Base-by-base conservation (phyloP, 306 rosid genomes). In the Prosopis cineraria region DNA sequence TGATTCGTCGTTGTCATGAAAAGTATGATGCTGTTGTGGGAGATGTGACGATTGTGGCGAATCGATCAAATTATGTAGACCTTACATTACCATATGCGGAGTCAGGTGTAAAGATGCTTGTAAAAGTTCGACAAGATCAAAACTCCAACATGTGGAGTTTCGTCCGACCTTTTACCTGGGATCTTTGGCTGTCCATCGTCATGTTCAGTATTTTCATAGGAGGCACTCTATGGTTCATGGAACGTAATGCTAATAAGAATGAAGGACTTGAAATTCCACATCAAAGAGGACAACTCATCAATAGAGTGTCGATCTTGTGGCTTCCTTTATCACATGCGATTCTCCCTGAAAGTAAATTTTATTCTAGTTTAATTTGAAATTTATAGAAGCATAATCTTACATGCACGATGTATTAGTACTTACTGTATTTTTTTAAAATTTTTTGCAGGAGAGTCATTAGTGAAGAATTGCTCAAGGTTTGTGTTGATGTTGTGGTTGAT, bases 81-180 rank as follows among this genome's bases (percentile, higher is more conserved):
- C 68, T 77, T 11, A 67, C 74, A 2, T 8, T 77, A 41, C 80
- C 68, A 27, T 77, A 10, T 52, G 7, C 34, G 4, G 80, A 67
- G 12, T 67, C 80, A 10, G 68, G 68, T 10, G 68, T 68, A 8
- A 39, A 2, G 34, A 77, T 77, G 80, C 56, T 77, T 11, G 74
- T 77, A 1, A 36, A 39, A 68, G 68, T 53, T 67, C 16, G 16
- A 24, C 33, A 36, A 10, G 43, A 53, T 19, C 55, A 13, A 9
- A 66, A 17, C 25, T 1, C 17, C 5, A 27, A 67, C 11, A 77
- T 77, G 80, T 67, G 80, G 80, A 37, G n/a, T 17, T 77, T 67
- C 41, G 3, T 52, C 14, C 31, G 68, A 10, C 80, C 80, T 14
- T 67, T 77, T 53, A 52, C 44, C 16, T 67, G 80, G 80, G 74